phyloP scores from a whole-genome alignment of 371 early-diverging fungal species.

The Zychaea mexicana region DNA sequence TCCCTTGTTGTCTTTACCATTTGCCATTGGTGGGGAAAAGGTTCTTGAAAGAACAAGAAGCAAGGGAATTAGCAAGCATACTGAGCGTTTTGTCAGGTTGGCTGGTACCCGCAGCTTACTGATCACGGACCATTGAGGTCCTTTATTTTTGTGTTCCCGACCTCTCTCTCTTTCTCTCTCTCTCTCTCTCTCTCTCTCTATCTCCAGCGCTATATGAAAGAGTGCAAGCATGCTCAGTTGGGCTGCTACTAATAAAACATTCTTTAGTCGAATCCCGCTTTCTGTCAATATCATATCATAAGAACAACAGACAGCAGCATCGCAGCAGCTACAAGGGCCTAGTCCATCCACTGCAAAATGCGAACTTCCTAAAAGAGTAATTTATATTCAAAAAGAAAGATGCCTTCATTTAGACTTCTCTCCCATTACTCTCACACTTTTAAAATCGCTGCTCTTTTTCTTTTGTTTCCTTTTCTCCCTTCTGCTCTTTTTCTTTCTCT shows the following conservation, averaged over 20 bases:
- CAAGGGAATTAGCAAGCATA: no score
- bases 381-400: not conserved
- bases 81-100: no score
- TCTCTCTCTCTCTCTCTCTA: not conserved
- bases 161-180: not conserved
- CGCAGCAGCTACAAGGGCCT: no score
- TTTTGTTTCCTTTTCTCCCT: not conserved
- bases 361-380: not conserved
- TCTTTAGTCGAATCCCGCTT: slow-evolving; percentile 1
- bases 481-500: not conserved
- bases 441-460: not conserved
- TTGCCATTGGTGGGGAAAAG: no score
- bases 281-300: not conserved
- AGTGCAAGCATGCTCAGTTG: no score
- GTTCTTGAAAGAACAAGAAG: no score
- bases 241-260: no score
- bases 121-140: not conserved
- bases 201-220: no score
- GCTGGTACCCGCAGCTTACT: not conserved
- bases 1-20: no score
- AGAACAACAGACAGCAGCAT: no score
- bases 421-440: not conserved
- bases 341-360: no score
- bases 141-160: not conserved
- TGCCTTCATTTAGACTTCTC: not conserved